phyloP scores from a whole-genome alignment of 768 basidiomycete species.

The Suillus americanus region DNA sequence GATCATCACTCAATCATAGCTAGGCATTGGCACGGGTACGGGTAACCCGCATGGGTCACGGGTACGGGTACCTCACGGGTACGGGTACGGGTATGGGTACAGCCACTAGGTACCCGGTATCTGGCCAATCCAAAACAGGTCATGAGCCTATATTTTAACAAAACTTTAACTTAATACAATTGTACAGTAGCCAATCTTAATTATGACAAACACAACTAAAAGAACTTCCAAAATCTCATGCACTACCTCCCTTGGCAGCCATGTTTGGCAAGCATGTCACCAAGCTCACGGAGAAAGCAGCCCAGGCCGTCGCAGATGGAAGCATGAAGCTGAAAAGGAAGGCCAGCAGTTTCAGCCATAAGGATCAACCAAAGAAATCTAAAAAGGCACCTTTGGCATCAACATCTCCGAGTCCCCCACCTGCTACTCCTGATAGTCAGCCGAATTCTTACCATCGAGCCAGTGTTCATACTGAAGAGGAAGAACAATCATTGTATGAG shows the following conservation, averaged over 20 bases:
- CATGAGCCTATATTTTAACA: not conserved
- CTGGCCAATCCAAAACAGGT: not conserved
- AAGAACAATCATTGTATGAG: not conserved
- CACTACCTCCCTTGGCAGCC: not conserved
- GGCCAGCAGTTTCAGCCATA: not conserved
- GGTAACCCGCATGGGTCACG: too few relatives aligned
- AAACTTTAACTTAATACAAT: not conserved
- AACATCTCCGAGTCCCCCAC: not conserved
- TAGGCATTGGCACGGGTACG: constrained; percentile 1
- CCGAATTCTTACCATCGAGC: not conserved
- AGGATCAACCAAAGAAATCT: not conserved
- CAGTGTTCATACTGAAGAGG: not conserved
- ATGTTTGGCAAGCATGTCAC: not conserved
- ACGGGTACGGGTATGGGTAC: not conserved
- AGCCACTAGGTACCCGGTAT: not conserved
- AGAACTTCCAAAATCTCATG: not conserved
- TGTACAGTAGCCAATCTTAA: not conserved
- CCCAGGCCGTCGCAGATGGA: not conserved
- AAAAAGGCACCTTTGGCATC: not conserved
- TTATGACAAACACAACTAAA: not conserved
- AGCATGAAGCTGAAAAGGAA: not conserved
- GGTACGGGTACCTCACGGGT: not conserved
- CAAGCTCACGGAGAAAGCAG: not conserved
- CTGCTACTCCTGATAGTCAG: not conserved
- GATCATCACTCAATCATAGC: too few relatives aligned